Evolutionary conservation across 306 rosid genomes (phyloP), one percentile per base, ranked within the genome.

Genomic region (Vigna reflexopilosa): DNA sequence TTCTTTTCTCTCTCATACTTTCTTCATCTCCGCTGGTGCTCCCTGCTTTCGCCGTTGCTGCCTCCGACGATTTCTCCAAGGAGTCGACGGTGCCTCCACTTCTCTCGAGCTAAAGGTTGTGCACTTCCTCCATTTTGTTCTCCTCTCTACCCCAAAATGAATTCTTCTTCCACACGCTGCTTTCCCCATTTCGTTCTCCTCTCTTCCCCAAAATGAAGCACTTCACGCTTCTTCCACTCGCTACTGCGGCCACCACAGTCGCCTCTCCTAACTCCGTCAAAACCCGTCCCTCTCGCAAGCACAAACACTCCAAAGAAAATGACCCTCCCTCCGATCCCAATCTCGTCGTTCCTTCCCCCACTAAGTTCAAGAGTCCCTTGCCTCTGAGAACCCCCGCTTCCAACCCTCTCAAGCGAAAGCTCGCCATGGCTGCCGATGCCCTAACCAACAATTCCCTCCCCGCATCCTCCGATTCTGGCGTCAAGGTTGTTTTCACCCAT

Each of bases 361-460:
- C 83, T 63, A 96, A 90, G 87, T 51, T 83, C 81, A 93, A 90
- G 89, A 86, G 86, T 36, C 96, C 92, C 16, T 70, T 96, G 47
- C 99, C 99, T 0, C 99, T 97, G 0, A 86, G 96, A 15, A 98
- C 98, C 1, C 98, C 97, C 2, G 73, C 97, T 52, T 87, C 90
- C 11, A 96, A 93, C 48, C 98, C 99, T 54, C 98, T 93, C 74
- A 96, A 93, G 84, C 88, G 99, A 79, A 96, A 96, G 91, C 98
- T 96, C 63, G 22, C 14, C 61, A 3, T 6, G 6, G 65, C 26
- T 69, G 72, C 77, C 57, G 97, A 90, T 42, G 20, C 85, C 4
- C 72, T 84, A 30, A 54, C 81, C 9, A 94, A 96, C 28, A 86
- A 80, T 83, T 81, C 86, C 0, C 83, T 74, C 55, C 67, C 85